These are phyloP conservation scores for Wallacemonas sp. DNA, from an alignment of 208 protist genomes.

Conservation along the genomic window DNA sequence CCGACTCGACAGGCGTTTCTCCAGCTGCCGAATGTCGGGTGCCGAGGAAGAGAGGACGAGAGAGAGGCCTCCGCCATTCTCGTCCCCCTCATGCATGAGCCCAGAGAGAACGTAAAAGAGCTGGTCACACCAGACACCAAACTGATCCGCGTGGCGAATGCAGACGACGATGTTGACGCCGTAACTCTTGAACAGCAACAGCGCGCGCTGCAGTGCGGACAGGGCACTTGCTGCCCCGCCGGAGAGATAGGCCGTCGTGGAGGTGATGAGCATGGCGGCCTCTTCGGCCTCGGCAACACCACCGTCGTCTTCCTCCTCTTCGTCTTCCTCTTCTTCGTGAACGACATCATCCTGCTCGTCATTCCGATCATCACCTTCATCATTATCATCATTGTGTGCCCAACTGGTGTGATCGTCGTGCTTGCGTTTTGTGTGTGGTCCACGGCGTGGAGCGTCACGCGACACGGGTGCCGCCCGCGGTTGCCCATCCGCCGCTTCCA, in stretches of 20 bases:
- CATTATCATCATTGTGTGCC: not conserved
- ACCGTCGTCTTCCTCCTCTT: conserved; percentile 18
- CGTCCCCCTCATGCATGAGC: conserved; percentile 83
- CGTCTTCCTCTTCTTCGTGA: conserved; percentile 13
- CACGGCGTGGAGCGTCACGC: not conserved
- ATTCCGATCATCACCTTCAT: not conserved
- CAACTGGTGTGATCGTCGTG: too few relatives aligned
- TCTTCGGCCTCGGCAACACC: conserved; percentile 1
- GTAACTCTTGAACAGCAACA: conserved; percentile 67
- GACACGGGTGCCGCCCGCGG: not conserved
- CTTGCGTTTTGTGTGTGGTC: not conserved
- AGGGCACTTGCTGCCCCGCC: conserved; percentile 70
- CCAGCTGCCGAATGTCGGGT: conserved; percentile 71
- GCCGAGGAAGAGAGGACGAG: conserved; percentile 70
- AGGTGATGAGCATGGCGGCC: conserved; percentile 39
- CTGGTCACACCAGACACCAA: conserved; percentile 82
- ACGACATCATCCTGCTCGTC: conserved; percentile 17
- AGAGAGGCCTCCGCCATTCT: conserved; percentile 52
- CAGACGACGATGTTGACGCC: conserved; percentile 71
- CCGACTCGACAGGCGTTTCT: conserved; percentile 83
- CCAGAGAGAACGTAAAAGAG: conserved; percentile 83
- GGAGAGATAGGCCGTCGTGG: conserved; percentile 52
- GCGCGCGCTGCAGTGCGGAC: conserved; percentile 69
- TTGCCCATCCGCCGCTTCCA: not conserved
- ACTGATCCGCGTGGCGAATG: conserved; percentile 71